Conservation (phyloP, 495 filamentous ascomycete species). For the Xylaria curta region DNA sequence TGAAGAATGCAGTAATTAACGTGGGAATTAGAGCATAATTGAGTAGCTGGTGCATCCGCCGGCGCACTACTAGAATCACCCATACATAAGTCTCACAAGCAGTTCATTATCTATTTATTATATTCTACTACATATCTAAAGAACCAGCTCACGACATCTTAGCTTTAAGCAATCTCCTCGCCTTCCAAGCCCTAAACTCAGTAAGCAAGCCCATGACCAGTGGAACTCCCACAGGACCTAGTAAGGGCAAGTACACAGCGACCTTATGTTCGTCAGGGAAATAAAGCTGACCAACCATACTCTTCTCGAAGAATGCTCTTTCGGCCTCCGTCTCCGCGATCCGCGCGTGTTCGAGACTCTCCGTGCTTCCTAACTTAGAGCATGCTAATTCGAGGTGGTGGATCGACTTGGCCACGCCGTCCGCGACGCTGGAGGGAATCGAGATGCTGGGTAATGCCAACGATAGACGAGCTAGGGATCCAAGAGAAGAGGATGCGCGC, state of each 20-base stretch:
- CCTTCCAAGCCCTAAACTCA: slow-evolving; percentile 68
- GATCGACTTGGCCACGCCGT: slow-evolving; percentile 82
- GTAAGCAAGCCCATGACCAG: slow-evolving; percentile 82
- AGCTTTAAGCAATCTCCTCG: slow-evolving; percentile 46
- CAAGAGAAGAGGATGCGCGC: slow-evolving; percentile 90
- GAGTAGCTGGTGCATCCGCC: neutral
- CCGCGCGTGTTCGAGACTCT: slow-evolving; percentile 73
- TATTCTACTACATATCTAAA: neutral
- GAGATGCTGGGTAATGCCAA: slow-evolving; percentile 86
- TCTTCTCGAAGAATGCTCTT: slow-evolving; percentile 96
- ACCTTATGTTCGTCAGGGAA: slow-evolving; percentile 99
- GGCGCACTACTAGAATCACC: neutral
- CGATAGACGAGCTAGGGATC: slow-evolving; percentile 87
- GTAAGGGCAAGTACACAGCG: slow-evolving; percentile 91
- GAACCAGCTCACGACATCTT: slow-evolving; percentile 34
- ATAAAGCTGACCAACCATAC: slow-evolving; percentile 97
- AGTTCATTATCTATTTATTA: slow-evolving; percentile 17
- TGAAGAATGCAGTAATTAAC: neutral
- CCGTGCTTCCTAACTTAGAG: slow-evolving; percentile 65
- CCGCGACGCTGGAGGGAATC: slow-evolving; percentile 84
- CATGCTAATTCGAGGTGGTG: slow-evolving; percentile 78
- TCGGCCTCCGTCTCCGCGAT: slow-evolving; percentile 90
- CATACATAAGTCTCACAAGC: neutral
- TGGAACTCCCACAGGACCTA: slow-evolving; percentile 92
- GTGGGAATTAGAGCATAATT: neutral